phyloP scores from a whole-genome alignment of 805 yeast species.

The Brettanomyces nanus region DNA sequence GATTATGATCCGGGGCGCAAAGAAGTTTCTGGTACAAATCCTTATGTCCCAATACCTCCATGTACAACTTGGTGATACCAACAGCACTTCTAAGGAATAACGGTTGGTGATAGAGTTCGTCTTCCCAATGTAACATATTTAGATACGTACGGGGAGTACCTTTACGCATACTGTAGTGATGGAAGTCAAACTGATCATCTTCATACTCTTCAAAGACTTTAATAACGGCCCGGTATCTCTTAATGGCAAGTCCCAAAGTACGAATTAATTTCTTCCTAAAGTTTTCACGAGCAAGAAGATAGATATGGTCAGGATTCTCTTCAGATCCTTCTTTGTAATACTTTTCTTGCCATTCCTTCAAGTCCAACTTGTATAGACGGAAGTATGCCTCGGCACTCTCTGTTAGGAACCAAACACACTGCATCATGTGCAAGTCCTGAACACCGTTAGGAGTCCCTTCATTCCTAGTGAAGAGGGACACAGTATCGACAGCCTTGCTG shows the following conservation, averaged over 20 bases:
- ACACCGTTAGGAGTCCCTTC: conserved; percentile 79
- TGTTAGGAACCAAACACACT: conserved; percentile 80
- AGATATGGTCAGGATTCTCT: conserved; percentile 22
- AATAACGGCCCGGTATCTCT: conserved; percentile 62
- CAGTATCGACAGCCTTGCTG: conserved; percentile 64
- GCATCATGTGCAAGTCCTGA: conserved; percentile 80
- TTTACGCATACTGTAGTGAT: conserved; percentile 80
- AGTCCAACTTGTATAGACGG: conserved; percentile 41
- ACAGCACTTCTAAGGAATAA: conserved; percentile 60
- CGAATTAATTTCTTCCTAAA: conserved; percentile 24
- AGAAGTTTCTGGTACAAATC: conserved; percentile 12
- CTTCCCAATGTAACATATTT: conserved; percentile 77
- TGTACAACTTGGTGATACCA: conserved; percentile 54
- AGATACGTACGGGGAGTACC: conserved; percentile 85
- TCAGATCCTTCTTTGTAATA: conserved; percentile 1
- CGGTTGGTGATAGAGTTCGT: conserved; percentile 59
- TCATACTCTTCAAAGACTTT: conserved; percentile 63
- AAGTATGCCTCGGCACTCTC: conserved; percentile 81
- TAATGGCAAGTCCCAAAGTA: conserved; percentile 64
- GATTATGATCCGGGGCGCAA: conserved; percentile 6
- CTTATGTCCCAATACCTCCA: conserved; percentile 29
- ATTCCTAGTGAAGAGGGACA: conserved; percentile 78
- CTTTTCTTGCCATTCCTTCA: conserved; percentile 12
- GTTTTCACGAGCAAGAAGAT: conserved; percentile 34
- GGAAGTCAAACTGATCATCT: conserved; percentile 91